Evolutionary conservation across 2,329 filamentous ascomycete genomes (phyloP), one percentile per base, ranked within the genome.

Genomic region (Ilyonectria mors-panacis): DNA sequence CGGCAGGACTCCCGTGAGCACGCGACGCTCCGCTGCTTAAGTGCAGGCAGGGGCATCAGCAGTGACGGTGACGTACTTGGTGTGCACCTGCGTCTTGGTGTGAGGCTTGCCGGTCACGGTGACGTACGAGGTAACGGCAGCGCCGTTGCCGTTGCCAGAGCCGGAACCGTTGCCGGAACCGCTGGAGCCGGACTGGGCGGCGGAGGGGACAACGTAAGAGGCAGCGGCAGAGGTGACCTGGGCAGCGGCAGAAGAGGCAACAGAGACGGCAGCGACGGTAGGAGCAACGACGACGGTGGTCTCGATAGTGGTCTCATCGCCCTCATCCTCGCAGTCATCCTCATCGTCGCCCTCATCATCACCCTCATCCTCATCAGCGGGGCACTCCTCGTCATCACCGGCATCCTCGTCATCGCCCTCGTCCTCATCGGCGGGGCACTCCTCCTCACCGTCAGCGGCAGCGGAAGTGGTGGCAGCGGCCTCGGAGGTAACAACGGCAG

Each of bases 11-110:
- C 37, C n/a, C 30, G 21, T 15, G 39, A 42, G 30, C 8, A 2
- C 30, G 30, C 4, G 19, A 56, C 53, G 39, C 44, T 12, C 17
- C 33, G n/a, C 55, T 56, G 55, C 50, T 51, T 63, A 57, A 65
- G 69, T 67, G 68, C 70, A 73, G 21, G 65, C 68, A 26, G 58
- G 39, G 30, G 53, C 69, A 17, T 58, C 55, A 42, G 63, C 69
- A 13, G 70, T 70, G 21, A 72, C 69, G 28, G 70, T 71, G 12
- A 70, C 63, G 59, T 68, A 68, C 59, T 66, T 37, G n/a, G 66
- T 67, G 48, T 59, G 28, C 2, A 44, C 23, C 6, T 63, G 51
- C 15, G 63, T 26, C 48, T 65, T 48, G 21, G 66, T 66, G 53
- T 56, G 30, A 2, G 44, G 30, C 17, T 64, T 55, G 19, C 54